A percentile compares a stretch with the other conserved stretches of the same genome.
phyloP scores from a whole-genome alignment of 306 rosid genomes.

The Vigna hirtella region DNA sequence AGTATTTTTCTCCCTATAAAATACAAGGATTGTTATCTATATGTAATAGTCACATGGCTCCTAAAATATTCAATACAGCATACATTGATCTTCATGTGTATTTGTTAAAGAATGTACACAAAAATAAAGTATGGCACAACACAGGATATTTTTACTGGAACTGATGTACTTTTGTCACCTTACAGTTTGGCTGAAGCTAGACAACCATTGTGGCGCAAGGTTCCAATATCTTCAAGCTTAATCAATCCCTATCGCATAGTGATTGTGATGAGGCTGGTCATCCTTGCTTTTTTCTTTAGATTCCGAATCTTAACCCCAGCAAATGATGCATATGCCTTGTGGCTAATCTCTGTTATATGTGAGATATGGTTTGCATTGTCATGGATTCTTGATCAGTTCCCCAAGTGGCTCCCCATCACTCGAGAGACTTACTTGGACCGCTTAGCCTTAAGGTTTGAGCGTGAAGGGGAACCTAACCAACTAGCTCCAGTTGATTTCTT shows the following conservation, averaged over 20 bases:
- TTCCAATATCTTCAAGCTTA: slow-evolving; percentile 57
- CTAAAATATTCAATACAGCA: neutral
- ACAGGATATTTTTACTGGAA: neutral
- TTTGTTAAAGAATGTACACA: neutral
- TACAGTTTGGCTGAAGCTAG: slow-evolving; percentile 91
- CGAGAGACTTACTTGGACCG: slow-evolving; percentile 79
- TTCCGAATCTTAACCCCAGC: slow-evolving; percentile 62
- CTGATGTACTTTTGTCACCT: neutral
- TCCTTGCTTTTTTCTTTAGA: slow-evolving; percentile 55
- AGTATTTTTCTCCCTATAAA: neutral
- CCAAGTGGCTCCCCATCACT: slow-evolving; percentile 82
- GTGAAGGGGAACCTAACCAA: slow-evolving; percentile 56
- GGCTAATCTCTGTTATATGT: slow-evolving; percentile 87
- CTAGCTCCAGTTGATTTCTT: slow-evolving; percentile 65
- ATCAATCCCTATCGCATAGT: slow-evolving; percentile 63
- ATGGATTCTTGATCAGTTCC: slow-evolving; percentile 92
- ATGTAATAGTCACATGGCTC: too few species aligned
- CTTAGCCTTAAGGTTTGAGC: slow-evolving; percentile 77
- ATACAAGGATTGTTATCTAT: neutral
- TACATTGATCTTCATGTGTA: neutral
- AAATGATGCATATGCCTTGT: slow-evolving; percentile 75
- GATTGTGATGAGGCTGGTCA: slow-evolving; percentile 53
- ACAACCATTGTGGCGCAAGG: slow-evolving; percentile 77
- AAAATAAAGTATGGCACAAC: neutral
- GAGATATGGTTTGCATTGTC: slow-evolving; percentile 96